Base-by-base conservation (phyloP, 192 early-diverging fungal genomes). In the Backusella westeae region DNA sequence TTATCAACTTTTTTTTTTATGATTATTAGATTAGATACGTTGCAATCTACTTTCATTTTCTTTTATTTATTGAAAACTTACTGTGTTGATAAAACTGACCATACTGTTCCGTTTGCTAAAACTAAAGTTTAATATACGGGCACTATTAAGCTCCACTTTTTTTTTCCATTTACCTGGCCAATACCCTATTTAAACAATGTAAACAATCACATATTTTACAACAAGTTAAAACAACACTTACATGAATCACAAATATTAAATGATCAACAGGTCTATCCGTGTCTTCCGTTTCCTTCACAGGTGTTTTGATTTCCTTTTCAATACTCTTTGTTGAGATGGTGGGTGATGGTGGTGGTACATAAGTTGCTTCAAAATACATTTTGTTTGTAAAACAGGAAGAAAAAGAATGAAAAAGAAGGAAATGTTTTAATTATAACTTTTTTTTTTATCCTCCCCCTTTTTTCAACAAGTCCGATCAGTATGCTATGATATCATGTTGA, bases 51-150 rank as follows among this genome's bases (percentile, higher is more conserved):
- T 39, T 39, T 39, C 10, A 10, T 38, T 38, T 38, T 38, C 1
- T 39, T 26, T 42, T 10, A 17, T 36, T 21, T 46, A 23, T 35
- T n/a, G 29, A 52, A 21, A 7, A 72, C 79, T 69, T 75, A 83
- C 82, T 78, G 42, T 83, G 78, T 52, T 83, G 79, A 73, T 78
- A 80, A 69, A 83, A 83, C 17, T 80, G 78, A 3, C 82, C 82
- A 76, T 83, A 83, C 34, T 83, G 79, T 49, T 83, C 82, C 5
- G 82, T 83, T 80, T 83, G 82, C 73, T 80, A 72, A 59, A 17
- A 69, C 34, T n/a, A 4, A 69, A 52, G 6, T 26, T 66, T 69
- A 21, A 23, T 23, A 38, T 38, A 26, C 23, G 10, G 26, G 8
- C 38, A 56, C 53, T 29, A 59, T 4, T 59, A 12, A 21, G 23